Conservation (phyloP, 768 basidiomycete species). For the Pleurotus eryngii region DNA sequence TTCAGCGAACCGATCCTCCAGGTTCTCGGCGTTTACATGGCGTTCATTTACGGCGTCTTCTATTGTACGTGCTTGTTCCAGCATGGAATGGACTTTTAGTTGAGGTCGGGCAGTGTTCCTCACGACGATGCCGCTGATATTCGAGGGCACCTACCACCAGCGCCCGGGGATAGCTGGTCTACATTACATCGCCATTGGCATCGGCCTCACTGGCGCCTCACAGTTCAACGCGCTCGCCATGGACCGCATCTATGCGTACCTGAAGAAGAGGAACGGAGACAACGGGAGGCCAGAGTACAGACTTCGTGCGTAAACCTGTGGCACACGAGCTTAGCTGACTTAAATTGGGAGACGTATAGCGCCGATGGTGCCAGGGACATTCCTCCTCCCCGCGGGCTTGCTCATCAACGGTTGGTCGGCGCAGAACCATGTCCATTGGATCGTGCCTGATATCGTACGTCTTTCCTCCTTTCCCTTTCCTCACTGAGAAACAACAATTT, state of each 20-base stretch:
- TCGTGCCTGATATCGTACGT: slow-evolving; percentile 62
- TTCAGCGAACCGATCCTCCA: slow-evolving; percentile 62
- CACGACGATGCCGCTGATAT: slow-evolving; percentile 62
- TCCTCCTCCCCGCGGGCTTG: slow-evolving; percentile 63
- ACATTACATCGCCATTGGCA: slow-evolving; percentile 68
- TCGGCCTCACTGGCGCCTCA: slow-evolving; percentile 53
- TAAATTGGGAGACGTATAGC: too few species aligned
- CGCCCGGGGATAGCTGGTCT: slow-evolving; percentile 57
- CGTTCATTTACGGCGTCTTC: slow-evolving; percentile 61
- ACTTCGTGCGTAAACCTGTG: slow-evolving; percentile 32
- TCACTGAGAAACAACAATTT: not conserved
- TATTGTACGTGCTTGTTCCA: slow-evolving; percentile 39
- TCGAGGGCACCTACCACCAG: slow-evolving; percentile 50
- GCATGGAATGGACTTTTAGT: too few species aligned
- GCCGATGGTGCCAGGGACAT: slow-evolving; percentile 49
- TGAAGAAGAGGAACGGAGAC: slow-evolving; percentile 42
- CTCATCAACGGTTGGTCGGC: slow-evolving; percentile 72
- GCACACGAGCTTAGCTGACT: too few species aligned
- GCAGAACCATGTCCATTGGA: slow-evolving; percentile 58
- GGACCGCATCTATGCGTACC: slow-evolving; percentile 51
- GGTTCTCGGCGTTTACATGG: slow-evolving; percentile 64
- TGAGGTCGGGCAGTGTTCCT: slow-evolving; percentile 27
- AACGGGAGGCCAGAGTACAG: slow-evolving; percentile 48
- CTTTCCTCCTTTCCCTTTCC: not conserved
- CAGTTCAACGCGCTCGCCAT: slow-evolving; percentile 53